Evolutionary conservation across 2,329 filamentous ascomycete species (phyloP).

Genomic region (Pseudogymnoascus sp.): DNA sequence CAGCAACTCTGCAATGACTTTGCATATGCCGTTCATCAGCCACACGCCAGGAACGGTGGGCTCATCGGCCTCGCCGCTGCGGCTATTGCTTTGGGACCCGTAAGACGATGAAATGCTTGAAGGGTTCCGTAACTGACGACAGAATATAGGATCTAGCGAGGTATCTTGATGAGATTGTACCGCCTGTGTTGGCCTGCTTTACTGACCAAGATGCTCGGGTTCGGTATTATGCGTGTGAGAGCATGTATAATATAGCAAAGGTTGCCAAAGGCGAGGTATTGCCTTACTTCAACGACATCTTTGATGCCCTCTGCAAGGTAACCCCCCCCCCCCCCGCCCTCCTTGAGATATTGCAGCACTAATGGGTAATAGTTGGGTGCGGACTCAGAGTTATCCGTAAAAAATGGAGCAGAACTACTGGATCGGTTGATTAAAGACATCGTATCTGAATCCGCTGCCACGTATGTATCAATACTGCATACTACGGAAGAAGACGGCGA

Average conservation of each 20-base stretch:
- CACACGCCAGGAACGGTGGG: conserved; percentile 91
- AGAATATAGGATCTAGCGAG: conserved; percentile 69
- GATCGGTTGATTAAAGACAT: conserved; percentile 95
- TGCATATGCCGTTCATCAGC: conserved; percentile 93
- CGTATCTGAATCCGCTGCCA: conserved; percentile 87
- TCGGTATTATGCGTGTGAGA: conserved; percentile 96
- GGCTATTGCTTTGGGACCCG: conserved; percentile 86
- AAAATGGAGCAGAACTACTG: conserved; percentile 92
- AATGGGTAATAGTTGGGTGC: conserved; percentile 66
- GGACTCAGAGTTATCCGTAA: conserved; percentile 92
- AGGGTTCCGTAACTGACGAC: background rate
- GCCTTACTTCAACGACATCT: conserved; percentile 96
- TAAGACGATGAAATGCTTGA: conserved; percentile 41
- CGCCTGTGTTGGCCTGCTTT: conserved; percentile 94
- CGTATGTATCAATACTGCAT: conserved; percentile 85
- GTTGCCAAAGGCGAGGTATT: conserved; percentile 97
- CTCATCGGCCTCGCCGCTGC: conserved; percentile 92
- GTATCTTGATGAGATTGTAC: conserved; percentile 89
- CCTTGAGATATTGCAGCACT: background rate
- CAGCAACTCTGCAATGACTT: conserved; percentile 97
- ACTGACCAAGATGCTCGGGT: conserved; percentile 96
- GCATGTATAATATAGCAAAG: conserved; percentile 99
- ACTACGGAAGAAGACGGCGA: conserved; percentile 45
- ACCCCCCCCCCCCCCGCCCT: too few species aligned
- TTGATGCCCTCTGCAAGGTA: conserved; percentile 95